A percentile compares a stretch with the other conserved stretches of the same genome.
Evolutionary conservation across 2,329 filamentous ascomycete genomes (phyloP).

Genomic region (Calonectria leucothoes): DNA sequence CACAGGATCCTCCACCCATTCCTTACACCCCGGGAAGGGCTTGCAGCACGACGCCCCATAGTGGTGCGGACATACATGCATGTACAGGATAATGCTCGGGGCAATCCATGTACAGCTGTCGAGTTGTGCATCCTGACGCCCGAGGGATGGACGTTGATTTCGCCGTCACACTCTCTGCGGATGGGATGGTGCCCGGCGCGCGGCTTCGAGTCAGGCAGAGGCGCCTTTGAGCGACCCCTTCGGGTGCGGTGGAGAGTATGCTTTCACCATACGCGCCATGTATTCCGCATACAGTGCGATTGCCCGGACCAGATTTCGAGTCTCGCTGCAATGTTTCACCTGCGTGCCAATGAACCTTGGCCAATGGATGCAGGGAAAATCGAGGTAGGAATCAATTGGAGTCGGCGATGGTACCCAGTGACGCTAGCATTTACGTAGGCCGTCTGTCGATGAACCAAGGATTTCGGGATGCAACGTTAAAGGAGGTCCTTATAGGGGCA

Average conservation of each 20-base stretch:
- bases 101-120: background rate
- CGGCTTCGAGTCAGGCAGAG: conserved; percentile 16
- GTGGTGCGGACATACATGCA: conserved; percentile 1
- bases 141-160: background rate
- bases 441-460: conserved; percentile 3
- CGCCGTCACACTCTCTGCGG: background rate
- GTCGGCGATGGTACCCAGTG: background rate
- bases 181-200: background rate
- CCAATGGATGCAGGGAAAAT: background rate
- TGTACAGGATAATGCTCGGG: conserved; percentile 3
- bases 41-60: conserved; percentile 33
- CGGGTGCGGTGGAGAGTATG: conserved; percentile 8
- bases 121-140: background rate
- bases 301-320: background rate
- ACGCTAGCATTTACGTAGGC: conserved; percentile 1
- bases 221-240: conserved; percentile 1
- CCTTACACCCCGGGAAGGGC: conserved; percentile 39
- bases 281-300: conserved; percentile 15
- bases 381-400: background rate
- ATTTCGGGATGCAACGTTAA: conserved; percentile 7
- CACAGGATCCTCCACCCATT: conserved; percentile 37
- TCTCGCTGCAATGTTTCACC: conserved; percentile 1
- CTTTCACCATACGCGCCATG: conserved; percentile 3
- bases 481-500: conserved; percentile 16
- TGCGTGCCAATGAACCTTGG: background rate